Percentiles rank a stretch among this genome's conserved stretches.
These are phyloP conservation scores for Verticillium klebahnii DNA, from an alignment of 2,329 filamentous ascomycete genomes.

Conservation along the genomic window DNA sequence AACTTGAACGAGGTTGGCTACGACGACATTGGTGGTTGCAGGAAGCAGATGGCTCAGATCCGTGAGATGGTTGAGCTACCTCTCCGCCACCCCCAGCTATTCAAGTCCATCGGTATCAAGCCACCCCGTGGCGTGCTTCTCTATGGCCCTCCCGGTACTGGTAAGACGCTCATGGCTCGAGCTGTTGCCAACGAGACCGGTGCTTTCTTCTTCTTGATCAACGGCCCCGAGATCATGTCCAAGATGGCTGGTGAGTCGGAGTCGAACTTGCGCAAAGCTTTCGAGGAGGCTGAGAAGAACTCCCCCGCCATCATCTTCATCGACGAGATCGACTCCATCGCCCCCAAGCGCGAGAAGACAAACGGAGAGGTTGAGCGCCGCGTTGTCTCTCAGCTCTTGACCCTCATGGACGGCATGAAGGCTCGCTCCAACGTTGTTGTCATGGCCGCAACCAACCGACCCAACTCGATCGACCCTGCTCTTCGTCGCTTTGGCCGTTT, in stretches of 20 bases:
- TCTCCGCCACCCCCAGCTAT: conserved; percentile 93
- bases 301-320: conserved; percentile 99
- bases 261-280: conserved; percentile 97
- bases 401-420: conserved; percentile 99
- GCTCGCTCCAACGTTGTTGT: conserved; percentile 97
- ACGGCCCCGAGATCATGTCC: conserved; percentile 99
- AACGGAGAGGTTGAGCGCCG: conserved; percentile 98
- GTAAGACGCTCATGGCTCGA: conserved; percentile 98
- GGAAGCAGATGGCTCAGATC: conserved; percentile 99
- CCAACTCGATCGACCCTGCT: conserved; percentile 97
- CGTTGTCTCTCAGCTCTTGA: conserved; percentile 92
- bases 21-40: conserved; percentile 97
- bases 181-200: conserved; percentile 98
- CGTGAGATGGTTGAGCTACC: conserved; percentile 97
- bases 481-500: conserved; percentile 98
- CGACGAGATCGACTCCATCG: conserved; percentile 98
- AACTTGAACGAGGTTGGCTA: conserved; percentile 99
- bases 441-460: conserved; percentile 98
- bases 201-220: conserved; percentile 99
- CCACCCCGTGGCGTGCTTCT: conserved; percentile 96
- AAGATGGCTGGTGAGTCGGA: conserved; percentile 99
- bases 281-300: conserved; percentile 99
- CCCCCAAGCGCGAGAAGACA: conserved; percentile 99
- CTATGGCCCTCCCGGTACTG: conserved; percentile 93
- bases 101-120: conserved; percentile 99